phyloP scores from a whole-genome alignment of 23 red algal genomes.

The Gracilaria caudata region DNA sequence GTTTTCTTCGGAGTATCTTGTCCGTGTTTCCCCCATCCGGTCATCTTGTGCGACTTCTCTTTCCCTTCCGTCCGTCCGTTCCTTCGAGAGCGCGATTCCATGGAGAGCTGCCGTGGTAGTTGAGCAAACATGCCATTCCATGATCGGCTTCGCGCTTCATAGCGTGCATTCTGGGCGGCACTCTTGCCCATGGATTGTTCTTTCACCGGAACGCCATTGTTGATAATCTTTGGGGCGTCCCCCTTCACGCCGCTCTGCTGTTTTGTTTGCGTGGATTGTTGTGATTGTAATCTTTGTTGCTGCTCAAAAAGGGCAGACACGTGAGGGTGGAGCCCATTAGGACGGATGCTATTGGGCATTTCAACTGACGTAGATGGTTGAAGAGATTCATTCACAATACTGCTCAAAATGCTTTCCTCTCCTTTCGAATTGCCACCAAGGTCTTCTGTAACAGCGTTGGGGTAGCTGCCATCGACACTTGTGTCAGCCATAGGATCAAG shows the following conservation, averaged over 20 bases:
- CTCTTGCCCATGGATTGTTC: slow-evolving; percentile 40
- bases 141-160: slow-evolving; percentile 48
- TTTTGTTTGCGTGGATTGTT: neutral
- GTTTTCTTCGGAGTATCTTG: slow-evolving; percentile 48
- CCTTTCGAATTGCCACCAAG: neutral
- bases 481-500: slow-evolving; percentile 48
- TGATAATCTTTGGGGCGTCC: slow-evolving; percentile 27
- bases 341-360: neutral
- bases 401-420: slow-evolving; percentile 26
- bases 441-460: neutral
- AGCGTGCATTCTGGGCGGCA: slow-evolving; percentile 1
- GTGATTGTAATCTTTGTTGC: neutral
- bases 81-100: slow-evolving; percentile 46
- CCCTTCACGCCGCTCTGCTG: neutral
- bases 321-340: neutral
- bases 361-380: slow-evolving; percentile 6
- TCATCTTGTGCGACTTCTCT: slow-evolving; percentile 24
- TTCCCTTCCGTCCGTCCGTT: slow-evolving; percentile 27
- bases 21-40: slow-evolving; percentile 48
- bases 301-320: slow-evolving; percentile 17
- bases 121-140: slow-evolving; percentile 70
- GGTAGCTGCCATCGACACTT: neutral
- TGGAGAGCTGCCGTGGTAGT: slow-evolving; percentile 52
- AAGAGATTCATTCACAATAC: slow-evolving; percentile 30
- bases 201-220: slow-evolving; percentile 16